Percentiles rank a stretch among this genome's conserved stretches.
Conservation (phyloP, 2,329 filamentous ascomycete genomes). For the Talaromyces sp. region DNA sequence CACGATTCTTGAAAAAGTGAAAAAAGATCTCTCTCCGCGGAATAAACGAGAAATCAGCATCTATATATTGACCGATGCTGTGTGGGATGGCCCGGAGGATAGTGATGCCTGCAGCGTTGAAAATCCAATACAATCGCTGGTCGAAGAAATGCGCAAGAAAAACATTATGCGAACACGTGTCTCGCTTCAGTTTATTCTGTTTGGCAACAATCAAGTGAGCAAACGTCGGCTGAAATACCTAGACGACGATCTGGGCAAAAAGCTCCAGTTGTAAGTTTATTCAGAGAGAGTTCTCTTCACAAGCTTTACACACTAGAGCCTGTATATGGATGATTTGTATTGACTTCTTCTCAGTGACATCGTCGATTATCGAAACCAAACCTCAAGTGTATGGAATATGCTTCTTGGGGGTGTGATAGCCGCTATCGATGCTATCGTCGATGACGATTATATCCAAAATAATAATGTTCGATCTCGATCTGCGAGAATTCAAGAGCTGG, state of each 20-base stretch:
- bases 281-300: not conserved
- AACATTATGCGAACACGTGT: not conserved
- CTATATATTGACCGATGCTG: not conserved
- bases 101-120: not conserved
- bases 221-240: not conserved
- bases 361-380: not conserved
- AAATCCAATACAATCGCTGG: not conserved
- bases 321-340: not conserved
- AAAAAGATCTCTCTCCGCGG: not conserved
- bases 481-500: not conserved
- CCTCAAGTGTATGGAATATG: constrained; percentile 3
- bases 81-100: not conserved
- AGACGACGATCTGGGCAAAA: not conserved
- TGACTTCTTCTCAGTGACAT: not conserved
- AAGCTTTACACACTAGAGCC: not conserved
- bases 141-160: not conserved
- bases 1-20: not conserved
- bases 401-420: not conserved
- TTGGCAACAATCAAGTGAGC: not conserved
- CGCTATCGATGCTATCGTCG: not conserved
- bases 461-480: not conserved
- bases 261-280: not conserved
- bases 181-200: not conserved
- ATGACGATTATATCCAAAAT: not conserved
- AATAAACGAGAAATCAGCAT: not conserved